These are phyloP conservation scores for Eucalyptus coolabah DNA, from an alignment of 345 rosid species.

Conservation along the genomic window DNA sequence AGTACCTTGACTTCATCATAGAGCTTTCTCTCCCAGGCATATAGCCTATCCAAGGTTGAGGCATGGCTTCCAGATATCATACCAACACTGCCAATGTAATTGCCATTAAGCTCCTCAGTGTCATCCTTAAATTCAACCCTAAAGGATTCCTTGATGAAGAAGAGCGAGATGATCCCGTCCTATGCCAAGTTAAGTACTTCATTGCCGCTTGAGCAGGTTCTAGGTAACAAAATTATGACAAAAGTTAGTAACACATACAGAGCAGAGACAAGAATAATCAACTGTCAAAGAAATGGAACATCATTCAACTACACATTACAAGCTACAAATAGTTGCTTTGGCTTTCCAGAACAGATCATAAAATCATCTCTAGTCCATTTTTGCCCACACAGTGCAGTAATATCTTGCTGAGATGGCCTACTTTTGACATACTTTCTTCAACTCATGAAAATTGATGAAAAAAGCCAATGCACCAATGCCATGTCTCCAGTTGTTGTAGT, in stretches of 20 bases:
- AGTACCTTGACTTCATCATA: constrained; percentile 95
- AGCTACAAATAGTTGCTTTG: neutral
- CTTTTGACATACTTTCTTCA: neutral
- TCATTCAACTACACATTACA: neutral
- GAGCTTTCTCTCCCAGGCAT: constrained; percentile 98
- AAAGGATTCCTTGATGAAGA: constrained; percentile 68
- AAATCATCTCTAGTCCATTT: neutral
- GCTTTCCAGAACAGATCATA: neutral
- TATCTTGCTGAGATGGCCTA: neutral
- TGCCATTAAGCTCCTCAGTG: constrained; percentile 35
- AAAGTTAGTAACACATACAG: neutral
- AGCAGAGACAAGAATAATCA: neutral
- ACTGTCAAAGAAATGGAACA: neutral
- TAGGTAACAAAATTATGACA: constrained; percentile 4
- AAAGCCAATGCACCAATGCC: neutral
- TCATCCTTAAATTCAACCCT: constrained; percentile 45
- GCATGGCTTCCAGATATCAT: constrained; percentile 96
- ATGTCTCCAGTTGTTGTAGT: neutral
- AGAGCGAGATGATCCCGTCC: constrained; percentile 75
- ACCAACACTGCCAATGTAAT: constrained; percentile 49
- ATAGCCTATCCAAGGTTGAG: constrained; percentile 88
- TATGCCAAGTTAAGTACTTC: constrained; percentile 82
- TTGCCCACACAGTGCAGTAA: neutral
- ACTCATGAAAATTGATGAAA: neutral
- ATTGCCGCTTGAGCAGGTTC: constrained; percentile 59